A percentile compares a stretch with the other conserved stretches of the same genome.
phyloP scores from a whole-genome alignment of 1,284 basidiomycete species.

The Ceratobasidium sp. region DNA sequence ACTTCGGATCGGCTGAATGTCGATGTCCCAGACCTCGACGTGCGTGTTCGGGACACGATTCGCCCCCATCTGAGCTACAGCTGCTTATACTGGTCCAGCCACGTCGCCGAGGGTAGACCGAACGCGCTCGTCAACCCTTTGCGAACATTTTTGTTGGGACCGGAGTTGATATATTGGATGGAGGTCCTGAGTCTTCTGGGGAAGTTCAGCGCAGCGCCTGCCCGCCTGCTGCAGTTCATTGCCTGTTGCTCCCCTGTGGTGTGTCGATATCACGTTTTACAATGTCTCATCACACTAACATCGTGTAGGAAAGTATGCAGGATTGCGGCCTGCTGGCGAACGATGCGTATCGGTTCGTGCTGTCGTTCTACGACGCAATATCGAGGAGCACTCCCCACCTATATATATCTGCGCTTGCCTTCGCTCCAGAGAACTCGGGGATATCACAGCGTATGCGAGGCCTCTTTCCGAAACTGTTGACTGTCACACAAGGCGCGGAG shows the following conservation, averaged over 20 bases:
- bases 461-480: neutral
- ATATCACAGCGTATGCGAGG: neutral
- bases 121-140: neutral
- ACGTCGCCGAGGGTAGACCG: neutral
- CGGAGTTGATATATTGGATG: constrained; percentile 20
- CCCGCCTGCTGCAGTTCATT: too few species aligned
- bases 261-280: too few species aligned
- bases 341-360: neutral
- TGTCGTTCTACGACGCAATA: constrained; percentile 13
- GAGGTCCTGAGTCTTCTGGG: constrained; percentile 25
- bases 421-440: neutral
- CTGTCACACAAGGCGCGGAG: neutral
- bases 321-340: neutral
- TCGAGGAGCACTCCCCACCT: neutral
- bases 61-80: neutral
- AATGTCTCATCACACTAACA: neutral
- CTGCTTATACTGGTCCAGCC: constrained; percentile 20
- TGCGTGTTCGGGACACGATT: neutral
- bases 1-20: constrained; percentile 17
- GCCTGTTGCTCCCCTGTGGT: too few species aligned
- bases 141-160: neutral
- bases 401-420: neutral
- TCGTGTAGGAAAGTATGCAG: neutral
- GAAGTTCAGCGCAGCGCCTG: neutral
- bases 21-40: neutral